Conservation (phyloP, 108 stramenopile species). For the Pseudonitzschia multistriata region DNA sequence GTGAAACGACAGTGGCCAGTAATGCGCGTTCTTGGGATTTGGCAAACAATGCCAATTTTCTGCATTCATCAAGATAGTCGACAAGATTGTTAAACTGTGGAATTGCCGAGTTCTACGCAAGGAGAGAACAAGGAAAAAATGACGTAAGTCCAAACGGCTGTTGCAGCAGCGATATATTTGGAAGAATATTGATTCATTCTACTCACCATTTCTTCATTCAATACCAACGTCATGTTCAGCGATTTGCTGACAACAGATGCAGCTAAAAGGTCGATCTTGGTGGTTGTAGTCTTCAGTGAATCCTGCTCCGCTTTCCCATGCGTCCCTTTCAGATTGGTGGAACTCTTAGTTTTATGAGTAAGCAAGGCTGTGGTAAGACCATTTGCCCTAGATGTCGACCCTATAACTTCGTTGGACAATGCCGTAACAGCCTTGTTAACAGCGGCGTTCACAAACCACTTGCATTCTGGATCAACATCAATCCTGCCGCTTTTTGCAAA, state of each 20-base stretch:
- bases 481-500: constrained; percentile 54
- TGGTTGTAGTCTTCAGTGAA: constrained; percentile 1
- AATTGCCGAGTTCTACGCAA: constrained; percentile 37
- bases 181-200: not conserved
- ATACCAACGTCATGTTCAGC: constrained; percentile 40
- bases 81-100: constrained; percentile 51
- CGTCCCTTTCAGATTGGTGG: constrained; percentile 3
- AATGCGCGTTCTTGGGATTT: constrained; percentile 75
- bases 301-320: constrained; percentile 18
- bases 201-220: constrained; percentile 43
- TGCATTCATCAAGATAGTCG: constrained; percentile 60
- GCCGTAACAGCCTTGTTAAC: constrained; percentile 44
- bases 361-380: constrained; percentile 20
- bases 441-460: constrained; percentile 64
- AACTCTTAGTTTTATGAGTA: constrained; percentile 21
- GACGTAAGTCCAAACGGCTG: not conserved
- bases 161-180: not conserved
- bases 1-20: constrained; percentile 61
- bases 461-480: constrained; percentile 63
- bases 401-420: constrained; percentile 36
- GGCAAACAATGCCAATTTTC: constrained; percentile 60
- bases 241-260: constrained; percentile 56
- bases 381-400: constrained; percentile 14
- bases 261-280: constrained; percentile 27
- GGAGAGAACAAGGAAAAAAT: not conserved